Conservation (phyloP, 441 rosid species). For the Populus hybrid region DNA sequence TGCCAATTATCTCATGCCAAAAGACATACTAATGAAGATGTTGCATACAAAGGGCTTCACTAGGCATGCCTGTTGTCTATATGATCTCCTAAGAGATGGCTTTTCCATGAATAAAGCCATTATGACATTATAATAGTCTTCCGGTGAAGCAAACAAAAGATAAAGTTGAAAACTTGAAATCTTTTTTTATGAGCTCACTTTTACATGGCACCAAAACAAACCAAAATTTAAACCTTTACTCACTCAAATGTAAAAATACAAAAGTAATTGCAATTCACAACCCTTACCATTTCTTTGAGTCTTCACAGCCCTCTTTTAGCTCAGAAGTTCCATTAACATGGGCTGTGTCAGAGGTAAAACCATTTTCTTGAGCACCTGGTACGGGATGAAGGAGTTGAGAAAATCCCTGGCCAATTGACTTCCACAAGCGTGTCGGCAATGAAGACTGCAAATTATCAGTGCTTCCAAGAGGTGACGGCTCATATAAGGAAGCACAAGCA, state of each 20-base stretch:
- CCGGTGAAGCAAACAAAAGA: neutral
- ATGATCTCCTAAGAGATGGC: neutral
- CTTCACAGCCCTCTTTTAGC: constrained; percentile 31
- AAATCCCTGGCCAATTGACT: constrained; percentile 78
- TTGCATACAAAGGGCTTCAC: neutral
- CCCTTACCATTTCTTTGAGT: constrained; percentile 44
- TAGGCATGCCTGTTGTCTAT: neutral
- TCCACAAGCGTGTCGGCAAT: constrained; percentile 67
- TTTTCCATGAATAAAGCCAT: neutral
- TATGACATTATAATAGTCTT: neutral
- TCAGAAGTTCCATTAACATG: constrained; percentile 34
- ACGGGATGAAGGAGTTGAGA: constrained; percentile 49
- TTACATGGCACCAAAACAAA: neutral
- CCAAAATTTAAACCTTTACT: neutral
- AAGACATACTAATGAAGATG: neutral
- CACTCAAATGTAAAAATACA: neutral
- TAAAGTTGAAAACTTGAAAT: neutral
- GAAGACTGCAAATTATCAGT: constrained; percentile 34
- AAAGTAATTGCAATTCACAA: constrained; percentile 3
- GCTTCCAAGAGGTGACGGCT: constrained; percentile 27
- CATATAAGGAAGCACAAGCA: constrained; percentile 49
- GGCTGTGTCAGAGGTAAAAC: constrained; percentile 23
- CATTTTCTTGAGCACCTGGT: constrained; percentile 48
- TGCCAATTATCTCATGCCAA: neutral
- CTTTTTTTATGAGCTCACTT: neutral